Evolutionary conservation across 306 rosid species (phyloP).

Genomic region (Abrus pulchellus): DNA sequence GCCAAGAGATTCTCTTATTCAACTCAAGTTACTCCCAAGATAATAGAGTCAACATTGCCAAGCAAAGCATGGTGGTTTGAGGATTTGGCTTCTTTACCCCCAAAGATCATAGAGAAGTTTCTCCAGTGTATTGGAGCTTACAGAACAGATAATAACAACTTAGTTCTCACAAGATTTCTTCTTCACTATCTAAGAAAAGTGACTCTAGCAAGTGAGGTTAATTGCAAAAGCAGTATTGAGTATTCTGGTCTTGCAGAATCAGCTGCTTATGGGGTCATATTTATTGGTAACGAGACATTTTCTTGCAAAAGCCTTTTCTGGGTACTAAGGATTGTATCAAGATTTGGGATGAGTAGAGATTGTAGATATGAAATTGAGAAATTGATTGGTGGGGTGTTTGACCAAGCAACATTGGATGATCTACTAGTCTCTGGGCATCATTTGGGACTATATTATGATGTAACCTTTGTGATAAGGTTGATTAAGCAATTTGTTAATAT

Average conservation of each 20-base stretch:
- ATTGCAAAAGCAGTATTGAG: conserved; percentile 37
- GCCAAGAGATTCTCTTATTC: conserved; percentile 56
- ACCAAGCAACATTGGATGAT: conserved; percentile 78
- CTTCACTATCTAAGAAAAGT: conserved; percentile 68
- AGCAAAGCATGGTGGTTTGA: conserved; percentile 83
- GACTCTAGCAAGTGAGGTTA: conserved; percentile 39
- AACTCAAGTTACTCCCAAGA: conserved; percentile 56
- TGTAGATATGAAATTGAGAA: conserved; percentile 67
- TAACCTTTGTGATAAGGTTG: conserved; percentile 73
- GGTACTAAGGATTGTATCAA: conserved; percentile 69
- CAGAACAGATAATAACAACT: conserved; percentile 59
- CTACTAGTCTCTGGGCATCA: conserved; percentile 65
- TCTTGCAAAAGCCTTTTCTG: conserved; percentile 77
- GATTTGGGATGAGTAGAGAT: conserved; percentile 62
- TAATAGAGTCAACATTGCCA: conserved; percentile 49
- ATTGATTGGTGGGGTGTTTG: conserved; percentile 74
- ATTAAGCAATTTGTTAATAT: conserved; percentile 57
- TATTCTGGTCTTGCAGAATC: conserved; percentile 69
- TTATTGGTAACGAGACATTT: conserved; percentile 58
- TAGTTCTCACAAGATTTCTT: conserved; percentile 71
- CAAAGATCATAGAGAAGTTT: conserved; percentile 68
- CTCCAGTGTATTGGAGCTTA: conserved; percentile 59
- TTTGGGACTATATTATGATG: conserved; percentile 69
- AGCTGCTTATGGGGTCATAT: conserved; percentile 66
- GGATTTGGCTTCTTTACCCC: conserved; percentile 70